Conservation (phyloP, 768 basidiomycete species). For the Rhodotorula toruloides region DNA sequence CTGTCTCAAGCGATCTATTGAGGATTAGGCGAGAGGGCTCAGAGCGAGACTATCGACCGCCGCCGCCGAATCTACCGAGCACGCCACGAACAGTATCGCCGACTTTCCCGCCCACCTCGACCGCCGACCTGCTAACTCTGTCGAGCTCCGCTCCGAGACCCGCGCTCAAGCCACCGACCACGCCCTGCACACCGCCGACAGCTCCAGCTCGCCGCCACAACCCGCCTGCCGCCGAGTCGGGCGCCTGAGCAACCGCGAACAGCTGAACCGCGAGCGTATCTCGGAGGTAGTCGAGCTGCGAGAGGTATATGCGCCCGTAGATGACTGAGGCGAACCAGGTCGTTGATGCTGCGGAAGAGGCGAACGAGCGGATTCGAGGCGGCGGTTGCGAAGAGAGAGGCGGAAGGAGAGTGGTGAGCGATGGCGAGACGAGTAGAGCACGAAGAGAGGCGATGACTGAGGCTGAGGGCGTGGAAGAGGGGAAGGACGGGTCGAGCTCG, state of each 20-base stretch:
- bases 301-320: conserved; percentile 82
- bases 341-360: conserved; percentile 52
- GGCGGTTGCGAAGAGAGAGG: conserved; percentile 50
- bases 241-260: conserved; percentile 25
- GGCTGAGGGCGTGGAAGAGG: conserved; percentile 61
- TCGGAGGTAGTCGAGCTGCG: conserved; percentile 10
- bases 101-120: conserved; percentile 18
- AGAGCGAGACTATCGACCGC: background rate
- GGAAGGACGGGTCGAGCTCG: conserved; percentile 58
- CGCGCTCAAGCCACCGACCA: background rate
- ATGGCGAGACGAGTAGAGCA: conserved; percentile 67
- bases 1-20: background rate
- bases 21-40: no score
- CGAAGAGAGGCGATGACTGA: conserved; percentile 65
- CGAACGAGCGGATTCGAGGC: conserved; percentile 65
- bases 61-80: conserved; percentile 7
- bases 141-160: conserved; percentile 18
- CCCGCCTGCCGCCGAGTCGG: background rate
- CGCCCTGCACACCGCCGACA: background rate
- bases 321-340: conserved; percentile 82
- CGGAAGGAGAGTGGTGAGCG: conserved; percentile 67
- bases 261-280: conserved; percentile 24
- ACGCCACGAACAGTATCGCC: conserved; percentile 9
- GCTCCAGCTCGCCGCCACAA: background rate
- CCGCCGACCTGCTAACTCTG: background rate